Evolutionary conservation across 129 eudicot species (phyloP).

Genomic region (Ambrosia artemisiifolia): DNA sequence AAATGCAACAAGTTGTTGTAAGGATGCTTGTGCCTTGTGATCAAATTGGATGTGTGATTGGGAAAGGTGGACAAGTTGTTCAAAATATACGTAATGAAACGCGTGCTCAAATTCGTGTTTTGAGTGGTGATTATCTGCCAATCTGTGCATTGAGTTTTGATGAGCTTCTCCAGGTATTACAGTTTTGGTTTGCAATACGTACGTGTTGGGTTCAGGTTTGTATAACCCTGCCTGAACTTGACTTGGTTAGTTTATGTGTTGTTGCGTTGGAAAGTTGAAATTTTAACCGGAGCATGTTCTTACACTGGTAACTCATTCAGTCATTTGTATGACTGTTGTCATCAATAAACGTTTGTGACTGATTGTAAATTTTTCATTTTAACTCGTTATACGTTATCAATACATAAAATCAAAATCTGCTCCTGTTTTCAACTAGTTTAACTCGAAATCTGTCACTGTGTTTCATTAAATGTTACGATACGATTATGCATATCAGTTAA

Average conservation of each 20-base stretch:
- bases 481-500: background rate
- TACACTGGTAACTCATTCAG: too few species aligned
- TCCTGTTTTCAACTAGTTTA: too few species aligned
- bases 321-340: too few species aligned
- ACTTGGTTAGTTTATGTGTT: too few species aligned
- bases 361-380: too few species aligned
- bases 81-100: constrained; percentile 77
- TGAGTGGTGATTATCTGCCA: constrained; percentile 69
- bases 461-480: too few species aligned
- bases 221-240: background rate
- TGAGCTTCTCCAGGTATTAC: constrained; percentile 84
- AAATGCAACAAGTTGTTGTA: constrained; percentile 50
- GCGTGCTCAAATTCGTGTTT: constrained; percentile 68
- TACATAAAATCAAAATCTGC: too few species aligned
- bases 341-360: too few species aligned
- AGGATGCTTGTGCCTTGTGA: constrained; percentile 82
- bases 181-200: background rate
- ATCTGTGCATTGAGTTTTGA: constrained; percentile 78
- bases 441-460: too few species aligned
- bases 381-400: too few species aligned
- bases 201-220: background rate
- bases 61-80: constrained; percentile 85
- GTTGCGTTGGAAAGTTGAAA: too few species aligned
- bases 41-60: constrained; percentile 94
- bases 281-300: too few species aligned